A percentile compares a stretch with the other conserved stretches of the same genome.
Conservation (phyloP, 2,329 filamentous ascomycete species). For the Microascus cirrosus region DNA sequence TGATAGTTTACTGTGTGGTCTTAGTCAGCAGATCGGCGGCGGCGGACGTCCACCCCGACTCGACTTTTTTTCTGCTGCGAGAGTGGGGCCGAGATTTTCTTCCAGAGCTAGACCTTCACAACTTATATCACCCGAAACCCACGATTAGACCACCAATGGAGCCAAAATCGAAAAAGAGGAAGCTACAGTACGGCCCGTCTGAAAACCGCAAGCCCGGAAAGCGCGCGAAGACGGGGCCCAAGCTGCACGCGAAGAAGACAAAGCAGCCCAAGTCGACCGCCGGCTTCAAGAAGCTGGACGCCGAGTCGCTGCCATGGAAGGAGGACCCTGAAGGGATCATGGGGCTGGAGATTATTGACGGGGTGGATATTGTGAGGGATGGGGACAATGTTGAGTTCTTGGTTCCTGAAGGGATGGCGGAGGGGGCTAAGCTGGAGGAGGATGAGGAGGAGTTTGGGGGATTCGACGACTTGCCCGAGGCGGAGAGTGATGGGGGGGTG, state of each 20-base stretch:
- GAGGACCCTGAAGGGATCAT: constrained; percentile 92
- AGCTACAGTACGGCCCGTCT: neutral
- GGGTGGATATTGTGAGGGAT: constrained; percentile 70
- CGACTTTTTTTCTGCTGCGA: neutral
- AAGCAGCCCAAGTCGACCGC: neutral
- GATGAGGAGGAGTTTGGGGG: constrained; percentile 51
- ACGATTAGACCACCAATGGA: neutral
- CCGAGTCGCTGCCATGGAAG: constrained; percentile 44
- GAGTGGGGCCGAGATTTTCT: neutral
- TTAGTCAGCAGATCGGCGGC: constrained; percentile 1
- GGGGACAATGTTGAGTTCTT: constrained; percentile 49
- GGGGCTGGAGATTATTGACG: constrained; percentile 82
- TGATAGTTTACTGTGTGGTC: neutral
- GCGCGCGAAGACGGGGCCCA: neutral
- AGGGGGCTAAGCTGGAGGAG: constrained; percentile 9
- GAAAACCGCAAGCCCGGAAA: constrained; percentile 1
- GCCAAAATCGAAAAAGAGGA: constrained; percentile 2
- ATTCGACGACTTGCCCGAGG: constrained; percentile 39
- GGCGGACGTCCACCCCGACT: neutral
- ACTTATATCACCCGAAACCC: neutral
- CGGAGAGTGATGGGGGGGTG: constrained; percentile 12
- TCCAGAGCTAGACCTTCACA: neutral
- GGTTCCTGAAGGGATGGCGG: constrained; percentile 14
- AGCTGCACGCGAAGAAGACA: neutral
- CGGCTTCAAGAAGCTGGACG: constrained; percentile 23